These are phyloP conservation scores for Pharus latifolius DNA, from an alignment of 176 grass and related monocot species.

Conservation along the genomic window DNA sequence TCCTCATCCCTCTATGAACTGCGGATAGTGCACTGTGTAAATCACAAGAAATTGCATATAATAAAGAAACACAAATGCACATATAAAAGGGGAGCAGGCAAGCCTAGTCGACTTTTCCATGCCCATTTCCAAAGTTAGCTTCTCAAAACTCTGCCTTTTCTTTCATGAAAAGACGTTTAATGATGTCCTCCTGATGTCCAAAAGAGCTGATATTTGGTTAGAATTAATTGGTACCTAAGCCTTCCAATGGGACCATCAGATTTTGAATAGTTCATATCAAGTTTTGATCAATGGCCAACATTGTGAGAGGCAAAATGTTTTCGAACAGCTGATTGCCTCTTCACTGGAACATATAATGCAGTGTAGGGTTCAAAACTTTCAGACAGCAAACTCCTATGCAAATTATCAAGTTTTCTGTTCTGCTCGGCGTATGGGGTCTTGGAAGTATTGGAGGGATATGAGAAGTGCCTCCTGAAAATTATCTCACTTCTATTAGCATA, in stretches of 20 bases:
- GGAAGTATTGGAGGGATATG: slow-evolving; percentile 79
- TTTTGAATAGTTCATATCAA: neutral
- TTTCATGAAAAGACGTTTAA: too few relatives aligned
- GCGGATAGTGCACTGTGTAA: too few relatives aligned
- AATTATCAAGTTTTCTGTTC: neutral
- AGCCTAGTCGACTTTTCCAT: too few relatives aligned
- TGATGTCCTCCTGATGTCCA: too few relatives aligned
- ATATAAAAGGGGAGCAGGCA: too few relatives aligned
- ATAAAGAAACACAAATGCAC: too few relatives aligned
- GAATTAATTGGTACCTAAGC: neutral
- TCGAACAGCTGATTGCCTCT: neutral
- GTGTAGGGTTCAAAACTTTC: neutral
- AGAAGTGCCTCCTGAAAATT: slow-evolving; percentile 77
- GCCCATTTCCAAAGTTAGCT: too few relatives aligned
- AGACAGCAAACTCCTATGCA: neutral
- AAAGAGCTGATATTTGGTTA: too few relatives aligned
- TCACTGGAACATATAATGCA: neutral
- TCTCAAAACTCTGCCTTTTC: too few relatives aligned
- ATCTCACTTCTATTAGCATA: slow-evolving; percentile 2
- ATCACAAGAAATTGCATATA: too few relatives aligned
- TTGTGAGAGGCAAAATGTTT: neutral
- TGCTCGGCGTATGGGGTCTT: slow-evolving; percentile 62
- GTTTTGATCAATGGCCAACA: neutral
- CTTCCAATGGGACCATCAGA: neutral
- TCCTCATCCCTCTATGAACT: too few relatives aligned